Percentiles rank a stretch among this genome's conserved stretches.
These are phyloP conservation scores for Candida insectalens DNA, from an alignment of 805 yeast species.

Conservation along the genomic window DNA sequence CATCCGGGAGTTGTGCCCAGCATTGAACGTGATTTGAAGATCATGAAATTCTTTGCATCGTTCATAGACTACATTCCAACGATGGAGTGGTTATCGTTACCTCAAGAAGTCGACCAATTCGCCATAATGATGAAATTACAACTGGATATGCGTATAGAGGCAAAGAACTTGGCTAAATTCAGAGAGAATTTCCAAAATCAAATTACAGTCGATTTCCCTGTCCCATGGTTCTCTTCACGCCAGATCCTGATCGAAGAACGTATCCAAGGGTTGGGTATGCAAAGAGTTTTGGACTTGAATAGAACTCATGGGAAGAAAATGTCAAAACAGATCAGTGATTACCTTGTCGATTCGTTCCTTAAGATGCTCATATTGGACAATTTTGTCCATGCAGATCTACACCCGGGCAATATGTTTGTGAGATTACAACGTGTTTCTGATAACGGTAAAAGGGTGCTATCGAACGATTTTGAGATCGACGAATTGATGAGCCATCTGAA, in stretches of 20 bases:
- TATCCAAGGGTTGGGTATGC: conserved; percentile 77
- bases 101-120: conserved; percentile 89
- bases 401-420: conserved; percentile 87
- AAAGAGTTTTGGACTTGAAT: conserved; percentile 45
- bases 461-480: conserved; percentile 20
- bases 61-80: conserved; percentile 70
- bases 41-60: conserved; percentile 76
- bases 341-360: conserved; percentile 82
- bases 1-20: conserved; percentile 77
- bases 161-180: conserved; percentile 66
- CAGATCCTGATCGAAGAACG: conserved; percentile 79
- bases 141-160: conserved; percentile 84
- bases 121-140: conserved; percentile 79
- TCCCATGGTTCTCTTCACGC: conserved; percentile 60
- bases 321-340: conserved; percentile 64
- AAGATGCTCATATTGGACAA: conserved; percentile 90
- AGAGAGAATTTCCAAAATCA: conserved; percentile 51
- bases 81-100: conserved; percentile 95
- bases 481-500: conserved; percentile 31
- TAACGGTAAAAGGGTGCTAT: conserved; percentile 27
- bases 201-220: conserved; percentile 69
- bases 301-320: conserved; percentile 35
- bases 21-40: conserved; percentile 70
- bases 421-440: conserved; percentile 30
- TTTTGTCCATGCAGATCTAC: conserved; percentile 93